These are phyloP conservation scores for Choanephora cucurbitarum DNA, from an alignment of 371 early-diverging fungal species.

Conservation along the genomic window DNA sequence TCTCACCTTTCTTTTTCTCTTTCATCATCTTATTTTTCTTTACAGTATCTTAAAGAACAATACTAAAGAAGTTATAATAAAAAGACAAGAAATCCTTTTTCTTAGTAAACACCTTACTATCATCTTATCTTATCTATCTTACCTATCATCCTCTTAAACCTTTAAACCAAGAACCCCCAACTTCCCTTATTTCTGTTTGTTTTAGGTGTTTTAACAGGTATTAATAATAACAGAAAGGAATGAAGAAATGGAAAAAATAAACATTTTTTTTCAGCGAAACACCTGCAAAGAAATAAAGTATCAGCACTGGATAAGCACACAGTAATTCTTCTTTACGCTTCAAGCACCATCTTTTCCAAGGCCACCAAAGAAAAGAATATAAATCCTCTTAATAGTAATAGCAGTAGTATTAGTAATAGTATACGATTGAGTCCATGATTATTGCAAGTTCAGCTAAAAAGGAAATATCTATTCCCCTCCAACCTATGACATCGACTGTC, in stretches of 20 bases:
- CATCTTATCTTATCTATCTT: background rate
- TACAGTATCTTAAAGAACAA: no score
- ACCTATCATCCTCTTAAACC: constrained; percentile 19
- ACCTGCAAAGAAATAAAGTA: constrained; percentile 47
- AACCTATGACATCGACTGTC: constrained; percentile 29
- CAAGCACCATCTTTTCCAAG: constrained; percentile 58
- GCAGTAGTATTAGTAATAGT: constrained; percentile 29
- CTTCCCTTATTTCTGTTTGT: constrained; percentile 26
- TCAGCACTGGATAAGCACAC: constrained; percentile 57
- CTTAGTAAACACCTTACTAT: no score
- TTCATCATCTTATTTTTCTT: no score
- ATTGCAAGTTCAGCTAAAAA: constrained; percentile 48
- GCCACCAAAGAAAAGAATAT: constrained; percentile 56
- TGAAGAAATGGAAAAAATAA: constrained; percentile 1
- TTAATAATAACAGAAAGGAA: background rate
- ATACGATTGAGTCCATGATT: constrained; percentile 42
- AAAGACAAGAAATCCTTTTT: no score
- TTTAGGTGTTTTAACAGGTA: constrained; percentile 32
- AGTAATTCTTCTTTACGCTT: constrained; percentile 56
- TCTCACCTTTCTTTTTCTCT: no score
- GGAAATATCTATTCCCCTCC: constrained; percentile 45
- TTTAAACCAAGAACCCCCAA: constrained; percentile 10
- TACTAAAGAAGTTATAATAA: no score
- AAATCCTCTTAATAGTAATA: constrained; percentile 41
- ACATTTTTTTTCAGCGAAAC: constrained; percentile 21